Evolutionary conservation across 23 red algal species (phyloP).

Genomic region (Gracilaria caudata): DNA sequence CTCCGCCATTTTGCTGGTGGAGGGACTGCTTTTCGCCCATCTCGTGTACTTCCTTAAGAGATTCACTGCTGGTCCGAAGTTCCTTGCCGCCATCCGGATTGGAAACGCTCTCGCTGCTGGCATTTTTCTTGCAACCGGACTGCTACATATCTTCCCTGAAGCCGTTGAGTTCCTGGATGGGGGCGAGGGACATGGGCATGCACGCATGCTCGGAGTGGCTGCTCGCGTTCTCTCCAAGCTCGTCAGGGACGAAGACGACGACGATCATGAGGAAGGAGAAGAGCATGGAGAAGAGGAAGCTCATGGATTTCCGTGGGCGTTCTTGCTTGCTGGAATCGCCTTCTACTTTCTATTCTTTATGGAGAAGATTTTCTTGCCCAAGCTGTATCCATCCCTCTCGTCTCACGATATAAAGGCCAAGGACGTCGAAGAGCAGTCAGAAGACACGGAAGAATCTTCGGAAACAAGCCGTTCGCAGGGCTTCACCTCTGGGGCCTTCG

Average conservation of each 20-base stretch:
- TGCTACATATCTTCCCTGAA: conserved; percentile 65
- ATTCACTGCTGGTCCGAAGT: neutral
- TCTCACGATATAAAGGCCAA: neutral
- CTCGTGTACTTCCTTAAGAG: conserved; percentile 45
- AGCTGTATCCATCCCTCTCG: conserved; percentile 3
- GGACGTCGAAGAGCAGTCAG: conserved; percentile 9
- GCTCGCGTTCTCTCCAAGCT: neutral
- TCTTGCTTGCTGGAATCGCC: neutral
- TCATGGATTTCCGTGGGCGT: conserved; percentile 29
- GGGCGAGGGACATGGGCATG: conserved; percentile 1
- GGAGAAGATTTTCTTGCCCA: conserved; percentile 31
- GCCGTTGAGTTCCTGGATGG: conserved; percentile 9
- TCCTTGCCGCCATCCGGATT: conserved; percentile 5
- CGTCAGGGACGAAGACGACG: conserved; percentile 8
- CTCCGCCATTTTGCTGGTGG: conserved; percentile 42
- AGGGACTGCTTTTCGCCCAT: conserved; percentile 45
- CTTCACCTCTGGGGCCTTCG: conserved; percentile 13
- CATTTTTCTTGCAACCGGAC: conserved; percentile 55
- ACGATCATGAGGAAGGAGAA: conserved; percentile 2
- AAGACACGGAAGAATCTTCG: neutral
- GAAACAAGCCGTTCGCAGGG: neutral
- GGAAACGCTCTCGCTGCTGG: conserved; percentile 57
- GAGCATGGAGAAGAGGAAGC: conserved; percentile 33
- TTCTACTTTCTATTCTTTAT: conserved; percentile 44
- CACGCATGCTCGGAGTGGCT: neutral